Evolutionary conservation across 2,329 filamentous ascomycete genomes (phyloP).

Genomic region (Trichoderma arundinaceum): DNA sequence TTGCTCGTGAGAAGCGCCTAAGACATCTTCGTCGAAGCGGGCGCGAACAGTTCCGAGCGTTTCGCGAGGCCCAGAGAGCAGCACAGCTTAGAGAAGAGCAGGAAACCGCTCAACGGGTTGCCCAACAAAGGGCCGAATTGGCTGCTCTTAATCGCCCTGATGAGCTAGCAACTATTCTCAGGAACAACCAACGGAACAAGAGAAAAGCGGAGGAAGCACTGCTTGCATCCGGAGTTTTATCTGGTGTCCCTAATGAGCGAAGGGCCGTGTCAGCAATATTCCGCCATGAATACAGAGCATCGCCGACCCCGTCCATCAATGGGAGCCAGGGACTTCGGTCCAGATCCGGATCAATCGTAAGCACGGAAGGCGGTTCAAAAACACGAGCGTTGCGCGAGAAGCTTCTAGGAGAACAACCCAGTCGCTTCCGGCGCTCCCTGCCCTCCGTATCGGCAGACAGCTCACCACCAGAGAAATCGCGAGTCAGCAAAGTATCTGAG

Average conservation of each 20-base stretch:
- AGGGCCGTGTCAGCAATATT: slow-evolving; percentile 46
- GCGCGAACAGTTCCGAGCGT: slow-evolving; percentile 57
- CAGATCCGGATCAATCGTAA: slow-evolving; percentile 33
- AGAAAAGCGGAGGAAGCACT: slow-evolving; percentile 47
- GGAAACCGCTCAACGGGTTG: slow-evolving; percentile 41
- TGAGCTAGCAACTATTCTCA: slow-evolving; percentile 45
- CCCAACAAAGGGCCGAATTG: slow-evolving; percentile 38
- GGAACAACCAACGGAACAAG: slow-evolving; percentile 42
- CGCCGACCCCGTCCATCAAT: slow-evolving; percentile 32
- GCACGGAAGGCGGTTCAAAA: slow-evolving; percentile 39
- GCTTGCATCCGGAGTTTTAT: slow-evolving; percentile 50
- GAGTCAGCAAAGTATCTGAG: slow-evolving; percentile 49
- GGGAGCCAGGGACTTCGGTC: slow-evolving; percentile 34
- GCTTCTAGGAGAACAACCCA: slow-evolving; percentile 38
- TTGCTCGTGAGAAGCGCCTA: slow-evolving; percentile 54
- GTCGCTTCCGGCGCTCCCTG: slow-evolving; percentile 48
- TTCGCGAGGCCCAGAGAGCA: slow-evolving; percentile 48
- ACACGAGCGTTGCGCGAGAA: slow-evolving; percentile 41
- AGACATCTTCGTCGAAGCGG: slow-evolving; percentile 58
- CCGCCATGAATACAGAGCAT: slow-evolving; percentile 37
- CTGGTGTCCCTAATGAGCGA: slow-evolving; percentile 49
- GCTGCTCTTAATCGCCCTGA: slow-evolving; percentile 44
- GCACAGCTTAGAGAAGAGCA: slow-evolving; percentile 45
- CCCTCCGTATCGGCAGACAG: slow-evolving; percentile 43
- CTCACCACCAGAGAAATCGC: slow-evolving; percentile 38